phyloP scores from a whole-genome alignment of 495 filamentous ascomycete species.

The Pyrenopolyporus hunteri region DNA sequence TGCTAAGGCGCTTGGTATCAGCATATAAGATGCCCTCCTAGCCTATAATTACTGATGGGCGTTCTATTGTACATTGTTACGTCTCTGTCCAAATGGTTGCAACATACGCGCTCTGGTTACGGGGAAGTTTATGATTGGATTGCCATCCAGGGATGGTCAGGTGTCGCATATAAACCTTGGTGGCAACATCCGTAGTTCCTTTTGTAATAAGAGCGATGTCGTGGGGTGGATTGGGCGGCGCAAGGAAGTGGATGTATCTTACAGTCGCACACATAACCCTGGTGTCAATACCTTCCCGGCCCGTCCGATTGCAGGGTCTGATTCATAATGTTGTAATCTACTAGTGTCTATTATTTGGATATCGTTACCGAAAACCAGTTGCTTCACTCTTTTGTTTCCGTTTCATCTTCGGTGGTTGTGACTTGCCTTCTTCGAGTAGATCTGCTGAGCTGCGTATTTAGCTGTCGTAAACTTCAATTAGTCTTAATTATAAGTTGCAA shows the following conservation, averaged over 20 bases:
- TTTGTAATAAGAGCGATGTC: constrained; percentile 30
- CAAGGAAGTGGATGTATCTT: constrained; percentile 15
- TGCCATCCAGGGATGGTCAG: background rate
- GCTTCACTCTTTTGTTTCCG: background rate
- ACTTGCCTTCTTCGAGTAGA: background rate
- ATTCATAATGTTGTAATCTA: constrained; percentile 49
- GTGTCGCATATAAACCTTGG: constrained; percentile 3
- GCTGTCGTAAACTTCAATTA: too few relatives aligned
- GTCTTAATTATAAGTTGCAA: too few relatives aligned
- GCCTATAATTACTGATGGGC: constrained; percentile 20
- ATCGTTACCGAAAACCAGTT: background rate
- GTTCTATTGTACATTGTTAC: constrained; percentile 28
- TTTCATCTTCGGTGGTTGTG: background rate
- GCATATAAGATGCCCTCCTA: constrained; percentile 20
- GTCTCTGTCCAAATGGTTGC: constrained; percentile 33
- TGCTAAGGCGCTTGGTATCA: constrained; percentile 45
- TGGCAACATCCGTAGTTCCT: constrained; percentile 18
- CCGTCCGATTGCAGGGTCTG: constrained; percentile 35
- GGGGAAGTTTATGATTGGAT: constrained; percentile 4
- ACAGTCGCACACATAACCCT: constrained; percentile 17
- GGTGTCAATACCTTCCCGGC: constrained; percentile 20
- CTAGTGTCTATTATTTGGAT: constrained; percentile 45
- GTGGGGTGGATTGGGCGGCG: constrained; percentile 13
- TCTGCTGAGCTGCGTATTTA: too few relatives aligned
- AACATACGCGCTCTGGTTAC: constrained; percentile 18